These are phyloP conservation scores for Quercus bicolor DNA, from an alignment of 306 rosid species.

Conservation along the genomic window DNA sequence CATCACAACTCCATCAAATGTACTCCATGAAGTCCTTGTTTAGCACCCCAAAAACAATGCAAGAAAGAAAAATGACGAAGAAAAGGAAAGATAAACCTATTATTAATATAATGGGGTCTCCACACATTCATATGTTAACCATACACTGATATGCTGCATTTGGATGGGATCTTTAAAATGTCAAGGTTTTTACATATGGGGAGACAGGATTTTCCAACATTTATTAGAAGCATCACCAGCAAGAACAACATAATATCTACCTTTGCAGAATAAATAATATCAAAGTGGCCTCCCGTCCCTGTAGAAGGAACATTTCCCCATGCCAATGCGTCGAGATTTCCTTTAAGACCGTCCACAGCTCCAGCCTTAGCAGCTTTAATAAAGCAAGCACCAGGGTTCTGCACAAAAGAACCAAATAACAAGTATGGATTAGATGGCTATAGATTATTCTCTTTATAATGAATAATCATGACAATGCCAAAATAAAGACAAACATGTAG, in stretches of 20 bases:
- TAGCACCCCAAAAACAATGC: neutral
- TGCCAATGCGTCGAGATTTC: conserved; percentile 72
- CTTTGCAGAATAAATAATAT: conserved; percentile 57
- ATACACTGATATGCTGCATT: neutral
- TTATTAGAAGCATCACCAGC: neutral
- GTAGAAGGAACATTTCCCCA: conserved; percentile 80
- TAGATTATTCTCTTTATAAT: conserved; percentile 3
- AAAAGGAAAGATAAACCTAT: neutral
- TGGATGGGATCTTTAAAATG: neutral
- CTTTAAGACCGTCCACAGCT: conserved; percentile 57
- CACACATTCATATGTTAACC: neutral
- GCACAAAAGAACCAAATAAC: conserved; percentile 39
- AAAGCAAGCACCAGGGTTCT: conserved; percentile 81
- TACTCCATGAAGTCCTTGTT: neutral
- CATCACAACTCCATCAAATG: neutral
- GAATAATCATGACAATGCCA: conserved; percentile 1
- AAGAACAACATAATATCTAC: conserved; percentile 28
- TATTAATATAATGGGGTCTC: neutral
- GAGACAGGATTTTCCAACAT: neutral
- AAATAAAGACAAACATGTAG: conserved; percentile 2
- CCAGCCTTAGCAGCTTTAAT: conserved; percentile 89
- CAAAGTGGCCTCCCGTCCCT: conserved; percentile 82
- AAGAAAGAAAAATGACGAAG: neutral
- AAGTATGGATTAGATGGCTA: conserved; percentile 11
- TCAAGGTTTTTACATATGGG: neutral